Evolutionary conservation across 2,329 filamentous ascomycete species (phyloP), one percentile per base, ranked within the genome.

Genomic region (Huntiella omanensis): DNA sequence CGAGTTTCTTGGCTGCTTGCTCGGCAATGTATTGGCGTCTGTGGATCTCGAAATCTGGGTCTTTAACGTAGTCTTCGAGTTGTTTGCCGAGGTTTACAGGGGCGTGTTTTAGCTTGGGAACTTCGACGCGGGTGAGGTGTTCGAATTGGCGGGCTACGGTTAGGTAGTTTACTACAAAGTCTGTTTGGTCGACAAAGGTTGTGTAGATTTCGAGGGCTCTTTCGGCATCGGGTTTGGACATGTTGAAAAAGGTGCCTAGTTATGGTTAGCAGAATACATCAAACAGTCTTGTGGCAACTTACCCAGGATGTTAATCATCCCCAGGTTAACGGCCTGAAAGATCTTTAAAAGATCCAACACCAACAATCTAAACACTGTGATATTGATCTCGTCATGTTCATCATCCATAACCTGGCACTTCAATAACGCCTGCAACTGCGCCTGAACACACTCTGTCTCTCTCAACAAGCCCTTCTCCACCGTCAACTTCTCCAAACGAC

Each of bases 231-330:
- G 83, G 72, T 57, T 83, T 84, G 43, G 91, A 95, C 81, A 98
- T 88, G 64, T 98, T 91, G 56, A 98, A 98, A 62, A 96, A 98
- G 62, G 92, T 84, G 55, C 91, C 86, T 92, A 52, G 32, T 17
- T 38, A 52, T 4, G 16, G 37, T 43, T 45, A 19, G 11, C 10
- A 5, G 2, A 4, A 12, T 13, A 19, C 39, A 10, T 15, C 17
- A 3, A 33, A 19, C 12, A 19, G 22, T 33, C 15, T 2, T 33
- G 22, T 19, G 3, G n/a, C 11, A 2, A 57, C 75, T 53, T 67
- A 92, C 88, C 85, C 48, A 98, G 67, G 50, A 98, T 85, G 61
- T 93, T 95, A 64, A 98, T 98, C 58, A 94, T 83, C 42, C 84
- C 91, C 63, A 95, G 86, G 58, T 98, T 98, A 64, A 95, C 80